These are phyloP conservation scores for Phragmites australis DNA, from an alignment of 176 grass and related monocot species.

Conservation along the genomic window DNA sequence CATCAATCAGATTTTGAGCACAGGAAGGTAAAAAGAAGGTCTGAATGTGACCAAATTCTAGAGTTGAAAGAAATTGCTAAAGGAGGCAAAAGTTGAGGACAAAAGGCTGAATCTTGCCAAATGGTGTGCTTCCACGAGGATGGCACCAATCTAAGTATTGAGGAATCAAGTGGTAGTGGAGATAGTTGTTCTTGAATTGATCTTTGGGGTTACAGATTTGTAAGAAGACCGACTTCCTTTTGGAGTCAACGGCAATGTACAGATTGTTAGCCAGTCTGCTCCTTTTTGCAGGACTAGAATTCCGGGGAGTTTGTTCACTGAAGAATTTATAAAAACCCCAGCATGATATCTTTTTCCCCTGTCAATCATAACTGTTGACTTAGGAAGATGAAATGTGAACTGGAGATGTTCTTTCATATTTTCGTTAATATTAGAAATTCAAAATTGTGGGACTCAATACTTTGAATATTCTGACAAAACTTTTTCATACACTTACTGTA, in stretches of 20 bases:
- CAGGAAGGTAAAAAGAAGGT: background rate
- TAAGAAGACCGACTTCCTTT: constrained; percentile 8
- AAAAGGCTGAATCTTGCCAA: constrained; percentile 18
- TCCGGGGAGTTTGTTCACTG: background rate
- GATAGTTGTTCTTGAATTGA: constrained; percentile 18
- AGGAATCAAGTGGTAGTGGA: background rate
- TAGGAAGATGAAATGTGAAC: background rate
- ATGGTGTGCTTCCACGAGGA: background rate
- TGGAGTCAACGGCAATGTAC: constrained; percentile 24
- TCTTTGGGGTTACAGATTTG: background rate
- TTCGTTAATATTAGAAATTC: background rate
- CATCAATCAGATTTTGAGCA: constrained; percentile 20
- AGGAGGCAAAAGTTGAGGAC: constrained; percentile 12
- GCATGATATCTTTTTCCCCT: background rate
- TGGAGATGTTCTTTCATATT: background rate
- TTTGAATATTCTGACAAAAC: background rate
- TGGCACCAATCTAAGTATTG: constrained; percentile 18
- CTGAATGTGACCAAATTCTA: constrained; percentile 11
- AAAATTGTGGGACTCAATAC: background rate
- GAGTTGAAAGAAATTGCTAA: constrained; percentile 18
- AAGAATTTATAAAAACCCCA: background rate
- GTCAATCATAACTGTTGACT: background rate
- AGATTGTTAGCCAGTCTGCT: constrained; percentile 12
- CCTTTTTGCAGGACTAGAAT: background rate
- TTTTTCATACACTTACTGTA: background rate